phyloP scores from a whole-genome alignment of 2,329 filamentous ascomycete species.

The Trichoderma aggressivum region DNA sequence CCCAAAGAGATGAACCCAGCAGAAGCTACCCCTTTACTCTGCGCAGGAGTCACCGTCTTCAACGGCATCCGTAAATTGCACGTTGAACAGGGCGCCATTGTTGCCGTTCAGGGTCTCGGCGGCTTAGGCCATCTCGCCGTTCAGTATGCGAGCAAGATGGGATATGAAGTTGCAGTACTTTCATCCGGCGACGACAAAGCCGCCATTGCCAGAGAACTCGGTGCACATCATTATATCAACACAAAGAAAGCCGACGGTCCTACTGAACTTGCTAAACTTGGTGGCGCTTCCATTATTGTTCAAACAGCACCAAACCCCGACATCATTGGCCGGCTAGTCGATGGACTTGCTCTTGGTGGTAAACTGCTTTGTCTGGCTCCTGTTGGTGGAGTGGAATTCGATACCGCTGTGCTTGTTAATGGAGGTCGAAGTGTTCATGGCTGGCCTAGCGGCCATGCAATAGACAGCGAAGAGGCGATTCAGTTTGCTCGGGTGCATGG shows the following conservation, averaged over 20 bases:
- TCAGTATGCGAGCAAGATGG: conserved; percentile 59
- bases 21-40: background rate
- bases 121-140: conserved; percentile 29
- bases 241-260: conserved; percentile 49
- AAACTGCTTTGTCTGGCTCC: conserved; percentile 59
- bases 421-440: background rate
- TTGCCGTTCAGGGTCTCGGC: conserved; percentile 31
- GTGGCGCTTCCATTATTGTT: conserved; percentile 60
- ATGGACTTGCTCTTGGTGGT: conserved; percentile 51
- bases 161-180: conserved; percentile 67
- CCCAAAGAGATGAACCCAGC: background rate
- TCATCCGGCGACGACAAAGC: conserved; percentile 63
- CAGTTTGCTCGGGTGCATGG: background rate
- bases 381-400: conserved; percentile 31
- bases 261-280: conserved; percentile 50
- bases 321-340: conserved; percentile 50
- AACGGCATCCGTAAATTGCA: background rate
- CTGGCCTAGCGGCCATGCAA: background rate
- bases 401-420: background rate
- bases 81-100: background rate
- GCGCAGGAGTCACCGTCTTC: background rate
- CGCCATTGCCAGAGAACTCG: conserved; percentile 55
- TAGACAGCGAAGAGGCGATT: background rate
- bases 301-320: conserved; percentile 60
- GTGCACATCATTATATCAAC: conserved; percentile 47